A percentile compares a stretch with the other conserved stretches of the same genome.
phyloP scores from a whole-genome alignment of 2,329 filamentous ascomycete species.

The Ramularia endophylla region DNA sequence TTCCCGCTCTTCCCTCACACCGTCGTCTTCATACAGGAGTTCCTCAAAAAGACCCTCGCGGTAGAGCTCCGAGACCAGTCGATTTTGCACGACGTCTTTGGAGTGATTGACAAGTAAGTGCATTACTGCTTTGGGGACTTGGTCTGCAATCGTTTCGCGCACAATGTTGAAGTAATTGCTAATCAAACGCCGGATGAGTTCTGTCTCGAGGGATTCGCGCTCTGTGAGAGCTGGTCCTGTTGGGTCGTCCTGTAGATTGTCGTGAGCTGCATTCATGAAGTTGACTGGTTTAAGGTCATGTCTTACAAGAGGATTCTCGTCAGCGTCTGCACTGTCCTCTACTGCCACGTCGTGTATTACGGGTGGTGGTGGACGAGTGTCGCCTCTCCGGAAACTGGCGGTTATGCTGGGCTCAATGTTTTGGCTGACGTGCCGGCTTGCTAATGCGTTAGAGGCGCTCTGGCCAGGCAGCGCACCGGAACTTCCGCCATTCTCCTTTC shows the following conservation, averaged over 20 bases:
- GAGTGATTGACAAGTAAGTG: slow-evolving; percentile 97
- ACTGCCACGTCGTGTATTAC: slow-evolving; percentile 31
- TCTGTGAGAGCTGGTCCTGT: slow-evolving; percentile 73
- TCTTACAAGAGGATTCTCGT: slow-evolving; percentile 26
- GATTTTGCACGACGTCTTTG: slow-evolving; percentile 96
- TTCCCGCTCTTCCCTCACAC: slow-evolving; percentile 93
- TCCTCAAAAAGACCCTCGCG: slow-evolving; percentile 90
- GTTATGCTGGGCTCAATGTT: slow-evolving; percentile 73
- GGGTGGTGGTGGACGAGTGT: slow-evolving; percentile 43
- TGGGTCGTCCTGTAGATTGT: slow-evolving; percentile 21
- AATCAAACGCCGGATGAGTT: slow-evolving; percentile 92
- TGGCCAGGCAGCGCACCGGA: slow-evolving; percentile 30
- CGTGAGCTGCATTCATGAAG: slow-evolving; percentile 3
- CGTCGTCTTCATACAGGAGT: slow-evolving; percentile 93
- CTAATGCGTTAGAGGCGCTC: slow-evolving; percentile 27
- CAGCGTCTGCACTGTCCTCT: slow-evolving; percentile 48
- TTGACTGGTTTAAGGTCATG: neutral
- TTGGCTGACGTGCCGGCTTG: slow-evolving; percentile 68
- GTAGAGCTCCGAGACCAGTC: slow-evolving; percentile 92
- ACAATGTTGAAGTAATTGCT: slow-evolving; percentile 99
- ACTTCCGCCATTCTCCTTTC: slow-evolving; percentile 69
- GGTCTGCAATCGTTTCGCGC: slow-evolving; percentile 95
- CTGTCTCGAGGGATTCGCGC: slow-evolving; percentile 93
- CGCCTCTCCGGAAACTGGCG: slow-evolving; percentile 71
- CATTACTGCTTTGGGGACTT: slow-evolving; percentile 98